Conservation (phyloP, 306 rosid species). For the Alnus glutinosa region DNA sequence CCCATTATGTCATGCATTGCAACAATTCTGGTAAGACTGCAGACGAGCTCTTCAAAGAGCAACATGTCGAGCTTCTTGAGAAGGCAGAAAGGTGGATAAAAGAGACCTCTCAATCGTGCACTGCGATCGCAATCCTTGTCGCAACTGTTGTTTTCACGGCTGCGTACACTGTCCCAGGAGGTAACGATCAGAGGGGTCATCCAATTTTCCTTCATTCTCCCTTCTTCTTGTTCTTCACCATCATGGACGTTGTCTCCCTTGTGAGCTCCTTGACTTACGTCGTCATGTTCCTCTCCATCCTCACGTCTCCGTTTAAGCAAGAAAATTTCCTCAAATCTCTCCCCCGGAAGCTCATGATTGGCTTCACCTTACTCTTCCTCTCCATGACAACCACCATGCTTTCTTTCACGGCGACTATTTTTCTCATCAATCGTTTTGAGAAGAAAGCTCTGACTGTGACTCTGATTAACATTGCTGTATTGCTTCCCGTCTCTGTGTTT, state of each 20-base stretch:
- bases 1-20: not conserved
- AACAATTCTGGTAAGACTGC: not conserved
- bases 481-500: not conserved
- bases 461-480: too few species aligned
- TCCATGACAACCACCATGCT: not conserved
- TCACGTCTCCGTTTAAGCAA: not conserved
- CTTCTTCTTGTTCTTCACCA: not conserved
- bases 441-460: not conserved
- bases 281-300: not conserved
- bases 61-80: not conserved
- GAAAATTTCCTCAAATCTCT: not conserved
- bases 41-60: not conserved
- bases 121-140: not conserved
- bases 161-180: not conserved
- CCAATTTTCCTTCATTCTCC: not conserved
- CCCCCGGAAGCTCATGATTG: not conserved
- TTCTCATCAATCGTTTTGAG: not conserved
- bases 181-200: not conserved
- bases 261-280: not conserved
- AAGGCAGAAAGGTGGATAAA: not conserved
- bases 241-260: not conserved
- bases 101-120: constrained; percentile 3
- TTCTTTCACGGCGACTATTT: not conserved
- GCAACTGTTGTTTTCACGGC: constrained; percentile 6
- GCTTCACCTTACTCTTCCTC: not conserved